These are phyloP conservation scores for Pythium scleroteichum DNA, from an alignment of 352 stramenopile species.

Conservation along the genomic window DNA sequence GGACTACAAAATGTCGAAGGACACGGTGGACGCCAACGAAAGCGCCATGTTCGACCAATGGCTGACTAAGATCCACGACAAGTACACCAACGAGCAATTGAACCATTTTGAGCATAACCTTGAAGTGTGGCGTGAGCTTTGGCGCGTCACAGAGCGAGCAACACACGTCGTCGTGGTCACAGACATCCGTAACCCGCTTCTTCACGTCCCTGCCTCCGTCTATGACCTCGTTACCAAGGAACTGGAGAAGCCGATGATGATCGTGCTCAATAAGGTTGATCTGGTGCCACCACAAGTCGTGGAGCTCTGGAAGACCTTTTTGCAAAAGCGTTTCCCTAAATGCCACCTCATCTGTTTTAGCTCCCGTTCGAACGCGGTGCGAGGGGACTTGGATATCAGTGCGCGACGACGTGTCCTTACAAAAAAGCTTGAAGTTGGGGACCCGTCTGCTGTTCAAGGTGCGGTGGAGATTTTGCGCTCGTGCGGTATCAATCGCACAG, in stretches of 20 bases:
- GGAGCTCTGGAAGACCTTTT: conserved; percentile 64
- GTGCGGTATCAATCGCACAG: conserved; percentile 53
- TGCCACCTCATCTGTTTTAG: conserved; percentile 77
- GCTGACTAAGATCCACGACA: conserved; percentile 84
- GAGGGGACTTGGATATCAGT: conserved; percentile 66
- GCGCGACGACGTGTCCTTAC: conserved; percentile 68
- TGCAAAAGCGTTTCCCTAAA: conserved; percentile 64
- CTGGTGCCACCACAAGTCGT: conserved; percentile 64
- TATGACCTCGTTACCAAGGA: conserved; percentile 78
- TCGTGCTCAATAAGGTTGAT: conserved; percentile 89
- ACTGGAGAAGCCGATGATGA: conserved; percentile 73
- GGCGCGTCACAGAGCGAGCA: conserved; percentile 81
- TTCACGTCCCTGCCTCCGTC: conserved; percentile 80
- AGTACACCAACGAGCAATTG: conserved; percentile 79
- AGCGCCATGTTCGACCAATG: conserved; percentile 85
- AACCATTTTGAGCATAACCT: conserved; percentile 89
- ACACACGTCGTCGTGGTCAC: conserved; percentile 80
- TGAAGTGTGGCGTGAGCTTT: conserved; percentile 86
- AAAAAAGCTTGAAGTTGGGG: conserved; percentile 80
- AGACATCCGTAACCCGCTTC: conserved; percentile 77
- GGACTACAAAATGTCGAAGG: conserved; percentile 84
- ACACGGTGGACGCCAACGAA: conserved; percentile 82
- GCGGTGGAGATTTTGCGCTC: conserved; percentile 69
- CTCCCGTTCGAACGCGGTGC: conserved; percentile 72
- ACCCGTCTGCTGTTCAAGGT: conserved; percentile 60